Evolutionary conservation across 2,329 filamentous ascomycete genomes (phyloP).

Genomic region (Pseudocercospora musae): DNA sequence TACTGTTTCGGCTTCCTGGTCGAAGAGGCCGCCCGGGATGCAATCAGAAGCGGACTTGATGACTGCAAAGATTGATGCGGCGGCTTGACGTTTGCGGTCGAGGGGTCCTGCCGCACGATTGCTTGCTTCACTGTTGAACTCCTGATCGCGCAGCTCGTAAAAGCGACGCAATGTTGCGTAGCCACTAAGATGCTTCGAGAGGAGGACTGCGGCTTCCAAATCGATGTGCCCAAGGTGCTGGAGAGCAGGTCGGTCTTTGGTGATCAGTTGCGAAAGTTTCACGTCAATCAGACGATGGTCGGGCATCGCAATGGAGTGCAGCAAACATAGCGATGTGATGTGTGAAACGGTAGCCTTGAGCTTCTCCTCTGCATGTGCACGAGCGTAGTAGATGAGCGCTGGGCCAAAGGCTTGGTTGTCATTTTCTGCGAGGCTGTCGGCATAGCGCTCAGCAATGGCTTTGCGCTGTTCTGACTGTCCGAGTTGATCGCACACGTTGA

Average conservation of each 20-base stretch:
- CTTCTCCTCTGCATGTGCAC: slow-evolving; percentile 73
- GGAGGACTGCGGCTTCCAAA: slow-evolving; percentile 73
- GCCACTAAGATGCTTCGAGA: slow-evolving; percentile 82
- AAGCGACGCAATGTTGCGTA: slow-evolving; percentile 89
- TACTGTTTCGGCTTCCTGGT: slow-evolving; percentile 74
- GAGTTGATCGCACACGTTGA: slow-evolving; percentile 71
- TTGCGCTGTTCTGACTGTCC: slow-evolving; percentile 76
- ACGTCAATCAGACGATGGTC: slow-evolving; percentile 67
- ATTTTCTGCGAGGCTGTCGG: slow-evolving; percentile 70
- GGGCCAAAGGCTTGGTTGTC: slow-evolving; percentile 65
- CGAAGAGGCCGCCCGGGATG: slow-evolving; percentile 86
- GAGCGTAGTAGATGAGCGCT: slow-evolving; percentile 84
- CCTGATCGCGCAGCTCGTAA: slow-evolving; percentile 80
- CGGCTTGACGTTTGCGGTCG: slow-evolving; percentile 65
- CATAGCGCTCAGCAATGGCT: slow-evolving; percentile 81
- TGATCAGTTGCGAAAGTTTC: slow-evolving; percentile 66
- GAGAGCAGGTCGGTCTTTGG: slow-evolving; percentile 68
- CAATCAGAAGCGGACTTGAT: slow-evolving; percentile 84
- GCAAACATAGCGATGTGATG: slow-evolving; percentile 79
- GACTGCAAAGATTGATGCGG: slow-evolving; percentile 72
- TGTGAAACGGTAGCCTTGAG: slow-evolving; percentile 83
- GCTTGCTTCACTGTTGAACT: slow-evolving; percentile 32
- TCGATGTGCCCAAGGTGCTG: slow-evolving; percentile 71
- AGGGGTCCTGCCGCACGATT: slow-evolving; percentile 49
- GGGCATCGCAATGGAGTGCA: slow-evolving; percentile 80